These are phyloP conservation scores for Astrothelium subdiscretum DNA, from an alignment of 495 filamentous ascomycete species.

Conservation along the genomic window DNA sequence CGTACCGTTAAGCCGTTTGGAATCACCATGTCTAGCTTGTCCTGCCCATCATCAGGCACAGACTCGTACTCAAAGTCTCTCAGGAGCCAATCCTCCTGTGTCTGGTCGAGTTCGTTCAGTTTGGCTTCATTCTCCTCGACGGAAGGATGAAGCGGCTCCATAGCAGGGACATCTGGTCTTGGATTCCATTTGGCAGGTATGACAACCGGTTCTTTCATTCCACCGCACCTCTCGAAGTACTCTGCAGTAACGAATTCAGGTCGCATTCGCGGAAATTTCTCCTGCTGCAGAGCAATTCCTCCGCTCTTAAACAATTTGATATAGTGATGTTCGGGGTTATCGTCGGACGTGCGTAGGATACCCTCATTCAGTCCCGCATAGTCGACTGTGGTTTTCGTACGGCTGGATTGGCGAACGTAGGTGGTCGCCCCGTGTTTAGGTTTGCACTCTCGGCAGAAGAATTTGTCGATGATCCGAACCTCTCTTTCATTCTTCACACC, in stretches of 20 bases:
- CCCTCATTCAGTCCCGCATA: slow-evolving; percentile 66
- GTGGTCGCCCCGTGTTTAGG: slow-evolving; percentile 47
- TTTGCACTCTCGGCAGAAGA: slow-evolving; percentile 51
- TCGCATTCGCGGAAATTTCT: slow-evolving; percentile 54
- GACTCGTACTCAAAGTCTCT: slow-evolving; percentile 33
- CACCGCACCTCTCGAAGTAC: slow-evolving; percentile 52
- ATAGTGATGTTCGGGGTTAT: slow-evolving; percentile 62
- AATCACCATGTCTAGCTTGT: slow-evolving; percentile 64
- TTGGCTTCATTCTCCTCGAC: neutral
- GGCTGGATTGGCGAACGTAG: slow-evolving; percentile 37
- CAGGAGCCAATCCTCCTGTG: slow-evolving; percentile 1
- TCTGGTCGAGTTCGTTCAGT: neutral
- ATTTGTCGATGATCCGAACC: slow-evolving; percentile 61
- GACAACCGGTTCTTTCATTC: slow-evolving; percentile 61
- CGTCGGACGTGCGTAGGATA: slow-evolving; percentile 55
- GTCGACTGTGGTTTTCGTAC: slow-evolving; percentile 61
- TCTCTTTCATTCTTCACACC: slow-evolving; percentile 60
- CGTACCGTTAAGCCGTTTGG: slow-evolving; percentile 56
- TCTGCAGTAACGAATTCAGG: slow-evolving; percentile 58
- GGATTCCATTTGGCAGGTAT: slow-evolving; percentile 58
- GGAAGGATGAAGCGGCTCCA: neutral
- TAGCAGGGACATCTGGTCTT: slow-evolving; percentile 14
- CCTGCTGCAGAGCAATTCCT: slow-evolving; percentile 48
- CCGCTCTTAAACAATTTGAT: slow-evolving; percentile 60
- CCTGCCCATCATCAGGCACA: slow-evolving; percentile 49